phyloP scores from a whole-genome alignment of 176 grass and related monocot species.

The Puya raimondii region DNA sequence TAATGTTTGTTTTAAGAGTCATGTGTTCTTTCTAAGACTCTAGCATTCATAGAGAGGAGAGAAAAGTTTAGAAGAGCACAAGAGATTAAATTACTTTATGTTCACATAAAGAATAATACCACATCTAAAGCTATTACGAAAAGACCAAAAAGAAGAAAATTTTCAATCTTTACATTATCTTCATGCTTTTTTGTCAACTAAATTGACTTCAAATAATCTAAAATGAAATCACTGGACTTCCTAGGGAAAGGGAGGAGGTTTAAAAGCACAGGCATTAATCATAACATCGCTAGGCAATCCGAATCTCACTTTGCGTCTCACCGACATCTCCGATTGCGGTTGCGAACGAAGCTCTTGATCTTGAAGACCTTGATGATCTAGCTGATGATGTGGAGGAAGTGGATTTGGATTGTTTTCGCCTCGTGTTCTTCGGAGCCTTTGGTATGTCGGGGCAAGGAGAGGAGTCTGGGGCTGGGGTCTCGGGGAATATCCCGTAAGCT shows the following conservation, averaged over 20 bases:
- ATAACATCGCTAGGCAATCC: conserved; percentile 23
- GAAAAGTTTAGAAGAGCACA: too few relatives aligned
- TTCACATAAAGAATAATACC: neutral
- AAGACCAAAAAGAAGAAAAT: neutral
- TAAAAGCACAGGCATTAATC: neutral
- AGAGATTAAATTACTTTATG: too few relatives aligned
- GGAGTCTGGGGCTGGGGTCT: conserved; percentile 22
- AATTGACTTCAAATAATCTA: conserved; percentile 10
- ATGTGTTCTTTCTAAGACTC: too few relatives aligned
- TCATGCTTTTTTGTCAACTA: neutral
- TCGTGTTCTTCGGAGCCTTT: conserved; percentile 47
- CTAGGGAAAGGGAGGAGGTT: conserved; percentile 12
- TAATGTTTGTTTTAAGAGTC: too few relatives aligned
- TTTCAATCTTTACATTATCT: neutral
- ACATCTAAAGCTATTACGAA: neutral
- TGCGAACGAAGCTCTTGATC: conserved; percentile 53
- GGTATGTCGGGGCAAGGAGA: conserved; percentile 25
- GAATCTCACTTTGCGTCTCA: conserved; percentile 33
- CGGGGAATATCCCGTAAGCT: conserved; percentile 50
- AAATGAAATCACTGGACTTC: conserved; percentile 20
- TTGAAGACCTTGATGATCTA: conserved; percentile 60
- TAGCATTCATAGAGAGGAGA: too few relatives aligned
- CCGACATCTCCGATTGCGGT: conserved; percentile 51
- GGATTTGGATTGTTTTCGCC: conserved; percentile 41
- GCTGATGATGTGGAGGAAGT: conserved; percentile 39